These are phyloP conservation scores for Fraxinus americana DNA, from an alignment of 257 asterid species.

Conservation along the genomic window DNA sequence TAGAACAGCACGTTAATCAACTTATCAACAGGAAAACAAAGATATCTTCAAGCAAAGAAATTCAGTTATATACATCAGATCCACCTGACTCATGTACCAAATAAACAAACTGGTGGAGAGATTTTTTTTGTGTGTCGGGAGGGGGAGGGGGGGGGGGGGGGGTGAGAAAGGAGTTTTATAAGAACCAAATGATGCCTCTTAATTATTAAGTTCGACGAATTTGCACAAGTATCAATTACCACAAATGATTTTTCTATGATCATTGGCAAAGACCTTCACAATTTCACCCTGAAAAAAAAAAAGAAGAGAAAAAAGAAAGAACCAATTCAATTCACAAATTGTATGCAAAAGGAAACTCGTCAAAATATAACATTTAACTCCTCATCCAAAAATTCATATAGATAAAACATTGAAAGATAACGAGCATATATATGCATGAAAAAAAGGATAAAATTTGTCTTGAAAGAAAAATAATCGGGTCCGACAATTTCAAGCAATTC, in stretches of 20 bases:
- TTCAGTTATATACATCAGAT: not conserved
- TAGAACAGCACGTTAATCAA: not conserved
- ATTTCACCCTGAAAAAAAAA: too few species aligned
- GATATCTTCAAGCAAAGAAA: not conserved
- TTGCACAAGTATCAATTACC: constrained; percentile 51
- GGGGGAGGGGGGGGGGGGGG: not conserved
- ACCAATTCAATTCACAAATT: too few species aligned
- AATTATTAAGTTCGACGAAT: constrained; percentile 17
- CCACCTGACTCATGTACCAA: too few species aligned
- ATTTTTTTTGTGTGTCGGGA: not conserved
- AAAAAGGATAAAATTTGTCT: not conserved
- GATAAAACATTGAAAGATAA: not conserved
- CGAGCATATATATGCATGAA: not conserved
- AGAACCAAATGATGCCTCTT: not conserved
- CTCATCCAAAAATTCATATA: not conserved
- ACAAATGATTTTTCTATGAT: constrained; percentile 79
- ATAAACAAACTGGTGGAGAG: not conserved
- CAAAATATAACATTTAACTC: too few species aligned
- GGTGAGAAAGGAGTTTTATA: too few species aligned
- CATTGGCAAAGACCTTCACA: constrained; percentile 92
- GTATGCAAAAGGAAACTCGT: too few species aligned
- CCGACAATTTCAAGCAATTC: constrained; percentile 14
- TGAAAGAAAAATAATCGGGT: not conserved
- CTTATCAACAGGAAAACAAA: not conserved
- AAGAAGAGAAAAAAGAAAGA: too few species aligned